Base-by-base conservation (phyloP, 352 stramenopile genomes). In the Phytophthora europaea region DNA sequence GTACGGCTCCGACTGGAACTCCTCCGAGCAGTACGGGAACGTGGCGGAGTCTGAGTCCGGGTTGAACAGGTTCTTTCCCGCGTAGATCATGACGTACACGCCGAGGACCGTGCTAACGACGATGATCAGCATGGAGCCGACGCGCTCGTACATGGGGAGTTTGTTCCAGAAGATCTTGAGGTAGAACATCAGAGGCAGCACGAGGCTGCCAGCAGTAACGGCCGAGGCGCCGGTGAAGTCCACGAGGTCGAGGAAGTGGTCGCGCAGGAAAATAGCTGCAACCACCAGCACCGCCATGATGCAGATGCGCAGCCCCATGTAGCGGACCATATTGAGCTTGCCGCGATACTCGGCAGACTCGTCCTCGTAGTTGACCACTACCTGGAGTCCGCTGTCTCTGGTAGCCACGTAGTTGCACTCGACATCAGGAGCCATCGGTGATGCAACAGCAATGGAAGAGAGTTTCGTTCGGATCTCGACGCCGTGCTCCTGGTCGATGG, bases 21-120 rank as follows among this genome's bases (percentile, higher is more conserved):
- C 72, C 2, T 67, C 73, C 20, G 82, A 51, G 71, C 85, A 92
- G 70, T 88, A 92, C 31, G 79, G 81, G 67, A 92, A 92, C 15
- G 78, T 84, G 12, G 34, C 26, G 6, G 20, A 54, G 62, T 71
- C 67, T 15, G 59, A 55, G 45, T 79, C 74, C 28, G 73, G 73
- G 20, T 67, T 79, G 58, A 83, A 81, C 18, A 83, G 55, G 61
- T 81, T 83, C 70, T 81, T 79, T 6, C 73, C 77, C 7, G 77
- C 63, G 52, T 80, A 80, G 60, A 79, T 76, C 70, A 79, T 81
- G 10, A 86, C 78, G 67, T 86, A 88, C 28, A 79, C 58, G 47
- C 75, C 79, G 7, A 85, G 50, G 26, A 73, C 13, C 13, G 72
- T 28, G 63, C 76, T 81, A 16, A 88, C 57, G 12, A 78, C 31